These are phyloP conservation scores for Linderniella brevidens DNA, from an alignment of 257 asterid genomes.

Conservation along the genomic window DNA sequence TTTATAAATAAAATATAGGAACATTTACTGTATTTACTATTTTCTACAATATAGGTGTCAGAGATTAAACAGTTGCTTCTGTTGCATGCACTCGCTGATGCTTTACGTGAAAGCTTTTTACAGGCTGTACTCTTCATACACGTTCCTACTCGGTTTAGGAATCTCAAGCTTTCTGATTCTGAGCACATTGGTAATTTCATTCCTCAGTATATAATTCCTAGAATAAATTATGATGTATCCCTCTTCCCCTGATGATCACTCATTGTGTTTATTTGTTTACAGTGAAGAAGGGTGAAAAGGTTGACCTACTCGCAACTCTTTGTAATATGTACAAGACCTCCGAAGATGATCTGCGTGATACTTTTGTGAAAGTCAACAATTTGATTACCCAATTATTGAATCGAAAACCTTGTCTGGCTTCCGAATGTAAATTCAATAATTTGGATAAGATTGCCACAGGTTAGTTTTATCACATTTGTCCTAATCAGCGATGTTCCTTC, in stretches of 20 bases:
- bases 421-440: constrained; percentile 39
- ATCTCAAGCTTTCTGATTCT: constrained; percentile 42
- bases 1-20: constrained; percentile 9
- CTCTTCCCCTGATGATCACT: constrained; percentile 6
- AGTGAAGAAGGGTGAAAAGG: constrained; percentile 72
- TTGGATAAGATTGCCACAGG: constrained; percentile 51
- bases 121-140: constrained; percentile 86
- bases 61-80: neutral
- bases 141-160: constrained; percentile 56
- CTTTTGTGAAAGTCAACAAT: constrained; percentile 47
- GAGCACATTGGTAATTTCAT: constrained; percentile 45
- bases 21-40: neutral
- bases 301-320: constrained; percentile 67
- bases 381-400: constrained; percentile 45
- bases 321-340: constrained; percentile 63
- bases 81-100: constrained; percentile 5
- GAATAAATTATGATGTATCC: neutral
- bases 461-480: constrained; percentile 15
- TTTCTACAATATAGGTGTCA: too few species aligned
- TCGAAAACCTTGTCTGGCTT: constrained; percentile 40
- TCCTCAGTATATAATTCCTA: neutral
- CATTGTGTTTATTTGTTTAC: constrained; percentile 11
- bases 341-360: constrained; percentile 60
- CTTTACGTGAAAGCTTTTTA: constrained; percentile 8
- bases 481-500: constrained; percentile 7